These are phyloP conservation scores for Prunus mongolica DNA, from an alignment of 306 rosid species.

Conservation along the genomic window DNA sequence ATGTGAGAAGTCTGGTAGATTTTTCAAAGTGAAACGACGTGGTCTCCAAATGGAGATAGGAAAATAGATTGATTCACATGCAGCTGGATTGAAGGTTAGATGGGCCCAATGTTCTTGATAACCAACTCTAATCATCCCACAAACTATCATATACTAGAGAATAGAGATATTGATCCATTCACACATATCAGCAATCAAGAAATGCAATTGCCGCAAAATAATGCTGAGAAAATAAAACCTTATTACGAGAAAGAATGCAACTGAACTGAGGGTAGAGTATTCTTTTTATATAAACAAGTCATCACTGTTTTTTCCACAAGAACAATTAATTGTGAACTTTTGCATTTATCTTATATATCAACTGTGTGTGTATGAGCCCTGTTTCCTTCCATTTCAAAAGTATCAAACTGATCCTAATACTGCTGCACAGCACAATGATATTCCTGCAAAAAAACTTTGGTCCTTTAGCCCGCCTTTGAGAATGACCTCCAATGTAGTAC, in stretches of 20 bases:
- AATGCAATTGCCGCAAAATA: neutral
- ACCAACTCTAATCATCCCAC: neutral
- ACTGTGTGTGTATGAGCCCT: constrained; percentile 26
- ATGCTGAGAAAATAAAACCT: neutral
- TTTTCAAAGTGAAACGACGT: no score
- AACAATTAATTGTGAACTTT: constrained; percentile 27
- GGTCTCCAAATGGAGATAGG: no score
- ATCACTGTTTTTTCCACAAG: neutral
- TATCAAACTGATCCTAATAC: constrained; percentile 27
- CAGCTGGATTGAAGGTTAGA: no score
- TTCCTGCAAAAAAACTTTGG: no score
- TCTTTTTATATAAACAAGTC: neutral
- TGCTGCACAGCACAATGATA: neutral
- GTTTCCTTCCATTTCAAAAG: constrained; percentile 13
- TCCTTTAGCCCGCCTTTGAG: constrained; percentile 35
- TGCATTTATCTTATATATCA: constrained; percentile 17
- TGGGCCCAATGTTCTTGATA: neutral
- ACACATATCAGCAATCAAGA: neutral
- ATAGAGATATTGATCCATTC: neutral
- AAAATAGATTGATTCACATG: no score
- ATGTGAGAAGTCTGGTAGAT: no score
- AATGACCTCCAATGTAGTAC: constrained; percentile 66
- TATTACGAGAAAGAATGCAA: neutral
- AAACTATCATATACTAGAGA: neutral
- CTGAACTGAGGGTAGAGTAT: neutral